These are phyloP conservation scores for Plantago lanceolata DNA, from an alignment of 305 asterid species.

Conservation along the genomic window DNA sequence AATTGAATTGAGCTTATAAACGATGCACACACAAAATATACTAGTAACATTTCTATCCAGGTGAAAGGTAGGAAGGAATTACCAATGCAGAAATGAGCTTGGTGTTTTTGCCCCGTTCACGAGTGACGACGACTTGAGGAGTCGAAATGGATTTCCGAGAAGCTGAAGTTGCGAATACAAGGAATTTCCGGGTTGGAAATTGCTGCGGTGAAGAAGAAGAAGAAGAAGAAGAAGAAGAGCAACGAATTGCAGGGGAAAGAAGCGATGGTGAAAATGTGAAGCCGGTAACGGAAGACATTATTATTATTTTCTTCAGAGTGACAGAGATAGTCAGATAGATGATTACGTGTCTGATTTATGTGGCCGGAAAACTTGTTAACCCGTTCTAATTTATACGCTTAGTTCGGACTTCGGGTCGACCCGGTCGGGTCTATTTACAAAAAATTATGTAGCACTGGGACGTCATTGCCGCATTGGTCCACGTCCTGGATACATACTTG, in stretches of 20 bases:
- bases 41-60: neutral
- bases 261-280: conserved; percentile 28
- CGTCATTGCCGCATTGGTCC: no score
- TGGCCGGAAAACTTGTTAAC: no score
- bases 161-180: conserved; percentile 24
- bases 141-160: conserved; percentile 24
- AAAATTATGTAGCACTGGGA: no score
- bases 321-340: no score
- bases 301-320: neutral
- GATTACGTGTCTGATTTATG: no score
- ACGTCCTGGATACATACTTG: no score
- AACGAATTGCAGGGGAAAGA: conserved; percentile 23
- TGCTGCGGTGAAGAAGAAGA: neutral
- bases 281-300: conserved; percentile 34
- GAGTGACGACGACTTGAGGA: conserved; percentile 62
- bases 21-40: neutral
- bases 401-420: no score
- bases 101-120: conserved; percentile 74
- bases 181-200: neutral
- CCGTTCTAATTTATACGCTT: no score
- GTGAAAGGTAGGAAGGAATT: conserved; percentile 5
- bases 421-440: no score
- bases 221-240: conserved; percentile 16
- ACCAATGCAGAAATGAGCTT: conserved; percentile 69
- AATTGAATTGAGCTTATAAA: no score